Percentiles rank a stretch among this genome's conserved stretches.
Evolutionary conservation across 768 basidiomycete species (phyloP).

Genomic region (Tulasnella sp.): DNA sequence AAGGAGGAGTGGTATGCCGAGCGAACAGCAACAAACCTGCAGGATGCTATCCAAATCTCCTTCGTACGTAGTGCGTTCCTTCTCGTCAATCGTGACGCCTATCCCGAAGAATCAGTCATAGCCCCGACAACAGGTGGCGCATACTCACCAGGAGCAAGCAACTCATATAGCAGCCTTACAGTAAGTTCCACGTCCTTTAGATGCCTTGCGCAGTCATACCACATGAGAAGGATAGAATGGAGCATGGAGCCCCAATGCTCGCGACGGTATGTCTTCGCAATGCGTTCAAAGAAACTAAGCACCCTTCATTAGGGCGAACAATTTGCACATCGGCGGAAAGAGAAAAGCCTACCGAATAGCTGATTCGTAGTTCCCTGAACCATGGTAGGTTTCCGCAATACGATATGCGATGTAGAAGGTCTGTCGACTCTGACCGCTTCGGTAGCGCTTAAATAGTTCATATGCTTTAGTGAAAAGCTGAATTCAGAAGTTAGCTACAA

Average conservation of each 20-base stretch:
- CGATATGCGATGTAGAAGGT: conserved; percentile 85
- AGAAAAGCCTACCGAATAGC: conserved; percentile 55
- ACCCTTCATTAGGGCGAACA: not conserved
- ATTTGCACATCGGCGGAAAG: not conserved
- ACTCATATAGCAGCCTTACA: conserved; percentile 66
- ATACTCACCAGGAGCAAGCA: conserved; percentile 64
- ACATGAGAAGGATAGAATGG: conserved; percentile 58
- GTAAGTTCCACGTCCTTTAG: conserved; percentile 67
- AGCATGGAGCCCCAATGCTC: conserved; percentile 75
- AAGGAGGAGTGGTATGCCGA: not conserved
- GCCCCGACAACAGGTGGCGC: not conserved
- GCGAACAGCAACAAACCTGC: conserved; percentile 34
- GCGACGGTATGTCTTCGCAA: conserved; percentile 75
- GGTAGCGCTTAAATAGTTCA: conserved; percentile 79
- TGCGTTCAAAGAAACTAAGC: conserved; percentile 81
- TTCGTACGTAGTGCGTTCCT: conserved; percentile 32
- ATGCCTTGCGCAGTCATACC: conserved; percentile 74
- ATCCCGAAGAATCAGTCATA: not conserved
- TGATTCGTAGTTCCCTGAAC: conserved; percentile 72
- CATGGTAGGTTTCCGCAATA: conserved; percentile 78
- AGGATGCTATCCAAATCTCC: conserved; percentile 66
- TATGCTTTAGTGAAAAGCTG: conserved; percentile 92
- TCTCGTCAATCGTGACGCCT: not conserved
- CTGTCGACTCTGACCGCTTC: conserved; percentile 53
- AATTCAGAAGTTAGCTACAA: not conserved